Base-by-base conservation (phyloP, 2,329 filamentous ascomycete species). In the Paecilomyces formosus region DNA sequence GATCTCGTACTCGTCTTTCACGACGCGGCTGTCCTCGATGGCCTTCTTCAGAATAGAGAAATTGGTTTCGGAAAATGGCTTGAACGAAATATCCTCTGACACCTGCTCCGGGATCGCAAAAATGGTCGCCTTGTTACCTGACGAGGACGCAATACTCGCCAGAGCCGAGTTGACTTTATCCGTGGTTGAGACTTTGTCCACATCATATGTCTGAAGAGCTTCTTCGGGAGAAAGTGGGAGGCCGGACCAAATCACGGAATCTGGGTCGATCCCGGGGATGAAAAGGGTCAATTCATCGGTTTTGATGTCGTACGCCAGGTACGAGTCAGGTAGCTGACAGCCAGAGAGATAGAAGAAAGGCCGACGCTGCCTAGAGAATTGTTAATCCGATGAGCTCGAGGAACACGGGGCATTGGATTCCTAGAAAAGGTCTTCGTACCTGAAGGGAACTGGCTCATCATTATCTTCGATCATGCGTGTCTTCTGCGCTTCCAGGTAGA, bases 261-360 rank as follows among this genome's bases (percentile, higher is more conserved):
- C 89, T n/a, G 90, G 84, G 66, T 96, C 87, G 67, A 88, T 84
- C 15, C 92, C 89, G 1, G 94, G 93, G 66, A 99, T 93, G 78
- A 92, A 99, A 54, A 99, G 85, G 2, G 88, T 95, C 49, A 92
- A 84, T 66, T 86, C 85, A 63, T 86, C 82, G 54, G 84, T 81
- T 53, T 83, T 79, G 59, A 96, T 87, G 64, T 96, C 88, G 79
- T 97, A 96, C 58, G 88, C 83, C 60, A 91, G 83, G 71, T 87
- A 87, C 67, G 88, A 88, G 74, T 97, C 92, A 60, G 92, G 84
- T 30, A 95, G 81, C 62, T 86, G 82, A 70, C 87, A 95, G 66
- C 94, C 94, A 24, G 90, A 93, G 52, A 97, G 81, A 76, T 99
- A 99, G 83, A 89, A 97, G 79, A 99, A 99, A 74, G 86, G 90